These are phyloP conservation scores for Fusarium sp. DNA, from an alignment of 2,329 filamentous ascomycete species.

Conservation along the genomic window DNA sequence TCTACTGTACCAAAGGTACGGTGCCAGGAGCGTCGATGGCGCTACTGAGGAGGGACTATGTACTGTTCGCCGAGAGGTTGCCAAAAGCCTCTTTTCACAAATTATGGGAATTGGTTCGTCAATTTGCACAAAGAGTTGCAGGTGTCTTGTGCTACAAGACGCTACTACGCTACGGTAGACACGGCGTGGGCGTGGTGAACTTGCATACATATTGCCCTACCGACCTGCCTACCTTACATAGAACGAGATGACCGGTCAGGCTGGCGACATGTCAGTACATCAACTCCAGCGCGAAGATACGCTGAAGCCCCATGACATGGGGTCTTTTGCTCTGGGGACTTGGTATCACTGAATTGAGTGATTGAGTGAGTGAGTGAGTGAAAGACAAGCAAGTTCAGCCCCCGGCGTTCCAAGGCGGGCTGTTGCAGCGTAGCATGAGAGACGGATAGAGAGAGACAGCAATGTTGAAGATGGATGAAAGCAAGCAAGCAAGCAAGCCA, in stretches of 20 bases:
- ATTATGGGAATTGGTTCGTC: background rate
- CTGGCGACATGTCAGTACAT: constrained; percentile 5
- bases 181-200: background rate
- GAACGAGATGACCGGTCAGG: constrained; percentile 10
- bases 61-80: background rate
- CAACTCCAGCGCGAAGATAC: constrained; percentile 20
- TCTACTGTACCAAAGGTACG: constrained; percentile 23
- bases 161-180: background rate
- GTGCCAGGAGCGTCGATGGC: constrained; percentile 21
- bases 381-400: background rate
- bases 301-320: constrained; percentile 22
- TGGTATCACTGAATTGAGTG: background rate
- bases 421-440: background rate
- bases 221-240: background rate
- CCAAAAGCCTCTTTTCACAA: constrained; percentile 1
- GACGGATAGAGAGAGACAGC: background rate
- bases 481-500: background rate
- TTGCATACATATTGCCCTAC: constrained; percentile 1
- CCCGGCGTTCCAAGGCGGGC: background rate
- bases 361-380: background rate
- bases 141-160: constrained; percentile 6
- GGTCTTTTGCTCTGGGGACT: background rate
- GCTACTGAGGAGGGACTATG: constrained; percentile 1
- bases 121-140: background rate
- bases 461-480: background rate